phyloP scores from a whole-genome alignment of 2,329 filamentous ascomycete genomes.

The Cercospora berteroae region DNA sequence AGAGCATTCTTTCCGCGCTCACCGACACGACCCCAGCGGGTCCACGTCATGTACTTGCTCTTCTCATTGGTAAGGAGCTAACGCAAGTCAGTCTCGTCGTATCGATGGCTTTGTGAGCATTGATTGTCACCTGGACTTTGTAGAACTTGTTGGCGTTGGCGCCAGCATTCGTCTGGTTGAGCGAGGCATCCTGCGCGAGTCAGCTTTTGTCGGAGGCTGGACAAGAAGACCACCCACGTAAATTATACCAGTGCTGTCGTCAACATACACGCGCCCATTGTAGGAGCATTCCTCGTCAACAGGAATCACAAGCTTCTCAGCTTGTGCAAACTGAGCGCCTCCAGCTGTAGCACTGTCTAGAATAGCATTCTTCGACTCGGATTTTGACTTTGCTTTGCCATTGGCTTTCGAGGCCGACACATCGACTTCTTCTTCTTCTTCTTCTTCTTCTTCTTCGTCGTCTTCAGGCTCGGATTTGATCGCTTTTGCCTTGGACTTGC shows the following conservation, averaged over 20 bases:
- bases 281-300: constrained; percentile 48
- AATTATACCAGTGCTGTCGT: constrained; percentile 59
- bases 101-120: constrained; percentile 54
- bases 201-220: not conserved
- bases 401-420: constrained; percentile 16
- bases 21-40: constrained; percentile 75
- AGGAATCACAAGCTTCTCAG: constrained; percentile 46
- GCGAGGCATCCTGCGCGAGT: constrained; percentile 57
- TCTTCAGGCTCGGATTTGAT: not conserved
- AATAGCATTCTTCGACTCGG: not conserved
- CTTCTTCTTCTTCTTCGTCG: not conserved
- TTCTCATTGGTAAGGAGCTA: constrained; percentile 71
- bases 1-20: constrained; percentile 49
- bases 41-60: constrained; percentile 62
- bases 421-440: not conserved
- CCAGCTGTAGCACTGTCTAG: constrained; percentile 7
- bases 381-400: constrained; percentile 7
- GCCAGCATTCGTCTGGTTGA: constrained; percentile 73
- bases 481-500: constrained; percentile 15
- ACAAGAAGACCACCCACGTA: constrained; percentile 48
- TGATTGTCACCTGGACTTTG: constrained; percentile 58
- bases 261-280: constrained; percentile 60
- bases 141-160: constrained; percentile 85
- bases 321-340: constrained; percentile 46
- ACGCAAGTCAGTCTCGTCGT: constrained; percentile 39